A percentile compares a stretch with the other conserved stretches of the same genome.
Conservation (phyloP, 805 yeast genomes). For the Cyberlindnera meyerae region DNA sequence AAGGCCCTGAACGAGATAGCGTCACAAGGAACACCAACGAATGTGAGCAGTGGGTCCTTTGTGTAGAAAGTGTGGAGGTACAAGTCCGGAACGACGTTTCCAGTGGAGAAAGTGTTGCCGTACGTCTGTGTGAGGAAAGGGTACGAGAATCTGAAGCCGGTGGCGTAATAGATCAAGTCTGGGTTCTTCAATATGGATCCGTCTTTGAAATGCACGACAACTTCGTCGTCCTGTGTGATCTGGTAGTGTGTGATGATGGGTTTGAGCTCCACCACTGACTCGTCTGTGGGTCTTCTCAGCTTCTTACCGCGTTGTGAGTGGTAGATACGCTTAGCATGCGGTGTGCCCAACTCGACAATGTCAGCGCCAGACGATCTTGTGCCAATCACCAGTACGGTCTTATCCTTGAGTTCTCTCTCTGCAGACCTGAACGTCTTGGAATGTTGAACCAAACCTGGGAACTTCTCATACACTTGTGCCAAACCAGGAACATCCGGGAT, state of each 20-base stretch:
- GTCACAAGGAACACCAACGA: slow-evolving; percentile 35
- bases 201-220: slow-evolving; percentile 37
- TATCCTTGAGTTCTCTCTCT: slow-evolving; percentile 16
- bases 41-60: slow-evolving; percentile 31
- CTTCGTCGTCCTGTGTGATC: slow-evolving; percentile 22
- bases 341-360: slow-evolving; percentile 27
- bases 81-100: slow-evolving; percentile 26
- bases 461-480: slow-evolving; percentile 21
- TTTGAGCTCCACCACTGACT: slow-evolving; percentile 31
- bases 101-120: slow-evolving; percentile 26
- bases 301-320: slow-evolving; percentile 38
- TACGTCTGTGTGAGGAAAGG: slow-evolving; percentile 42
- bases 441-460: slow-evolving; percentile 24
- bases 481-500: slow-evolving; percentile 48
- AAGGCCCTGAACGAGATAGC: slow-evolving; percentile 37
- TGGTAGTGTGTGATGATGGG: slow-evolving; percentile 34
- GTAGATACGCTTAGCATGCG: slow-evolving; percentile 10
- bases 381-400: slow-evolving; percentile 53
- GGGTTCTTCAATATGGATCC: slow-evolving; percentile 39
- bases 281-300: slow-evolving; percentile 25
- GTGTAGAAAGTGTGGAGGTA: slow-evolving; percentile 32
- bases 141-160: slow-evolving; percentile 59
- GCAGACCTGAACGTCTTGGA: slow-evolving; percentile 27
- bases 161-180: slow-evolving; percentile 59
- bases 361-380: slow-evolving; percentile 69